Conservation (phyloP, 169 alveolate species). For the Perkinsus marinus region DNA sequence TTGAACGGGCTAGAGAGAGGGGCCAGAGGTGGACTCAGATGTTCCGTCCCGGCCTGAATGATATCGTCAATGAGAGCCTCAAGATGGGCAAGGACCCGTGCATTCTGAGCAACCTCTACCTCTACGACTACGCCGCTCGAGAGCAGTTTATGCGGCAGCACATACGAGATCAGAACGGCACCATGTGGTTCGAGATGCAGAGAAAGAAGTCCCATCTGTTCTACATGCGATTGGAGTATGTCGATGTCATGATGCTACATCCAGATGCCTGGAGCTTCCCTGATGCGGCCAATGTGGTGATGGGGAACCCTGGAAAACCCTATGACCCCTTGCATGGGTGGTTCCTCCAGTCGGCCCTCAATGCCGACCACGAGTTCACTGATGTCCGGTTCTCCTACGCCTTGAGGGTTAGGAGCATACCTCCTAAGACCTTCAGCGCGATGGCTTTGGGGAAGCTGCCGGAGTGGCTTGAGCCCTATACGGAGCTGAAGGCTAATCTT, state of each 20-base stretch:
- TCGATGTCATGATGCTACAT: constrained; percentile 1
- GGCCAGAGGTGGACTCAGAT: constrained; percentile 7
- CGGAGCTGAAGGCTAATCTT: neutral
- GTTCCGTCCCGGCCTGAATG: constrained; percentile 6
- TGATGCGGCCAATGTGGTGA: neutral
- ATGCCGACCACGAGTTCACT: neutral
- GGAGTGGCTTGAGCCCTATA: neutral
- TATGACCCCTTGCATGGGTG: constrained; percentile 1
- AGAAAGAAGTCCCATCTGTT: neutral
- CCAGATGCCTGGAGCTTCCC: constrained; percentile 7
- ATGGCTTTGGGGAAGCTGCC: constrained; percentile 5
- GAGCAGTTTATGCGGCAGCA: constrained; percentile 8
- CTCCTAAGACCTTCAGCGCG: neutral
- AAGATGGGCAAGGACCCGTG: constrained; percentile 1
- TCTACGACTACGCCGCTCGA: neutral
- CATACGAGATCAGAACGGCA: neutral
- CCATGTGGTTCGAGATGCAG: constrained; percentile 8
- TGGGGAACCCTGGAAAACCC: neutral
- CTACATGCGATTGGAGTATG: constrained; percentile 3
- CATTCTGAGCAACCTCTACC: constrained; percentile 1
- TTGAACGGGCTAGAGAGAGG: neutral
- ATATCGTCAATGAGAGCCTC: neutral
- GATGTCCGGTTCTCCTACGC: neutral
- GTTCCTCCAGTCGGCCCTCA: neutral
- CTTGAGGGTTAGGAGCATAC: neutral